Base-by-base conservation (phyloP, 1,284 basidiomycete genomes). In the Cerrena zonata region DNA sequence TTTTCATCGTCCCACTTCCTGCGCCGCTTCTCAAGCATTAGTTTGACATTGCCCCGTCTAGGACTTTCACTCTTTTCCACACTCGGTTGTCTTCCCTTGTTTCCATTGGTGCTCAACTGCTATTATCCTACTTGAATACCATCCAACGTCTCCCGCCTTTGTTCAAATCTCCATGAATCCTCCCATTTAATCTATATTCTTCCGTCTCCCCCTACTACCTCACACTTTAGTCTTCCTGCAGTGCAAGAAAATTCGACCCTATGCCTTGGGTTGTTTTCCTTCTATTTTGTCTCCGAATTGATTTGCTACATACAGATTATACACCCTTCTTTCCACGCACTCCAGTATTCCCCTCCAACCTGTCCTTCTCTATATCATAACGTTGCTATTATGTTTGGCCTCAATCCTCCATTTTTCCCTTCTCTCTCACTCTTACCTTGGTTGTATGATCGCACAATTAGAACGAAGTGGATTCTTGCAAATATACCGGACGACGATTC, bases 231-330 rank as follows among this genome's bases (percentile, higher is more conserved):
- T 56, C 49, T 54, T 57, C 46, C 56, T 62, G 59, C 65, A 55
- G 64, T 50, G 64, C 65, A 65, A 55, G 61, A 52, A 59, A 58
- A 58, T 55, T 54, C 51, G 30, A 23, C 37, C 50, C 45, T 53
- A 53, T 57, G 53, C 56, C 56, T 52, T 55, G 57, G 54, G n/a
- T 34, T 57, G 50, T 25, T 47, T 25, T 26, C 41, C 42, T 25
- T 19, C 19, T 23, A 22, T 49, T 39, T 48, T 52, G 45, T 51
- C 51, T 51, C 27, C 53, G 50, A 48, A 50, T 52, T 36, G 51
- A 45, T 58, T 44, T 53, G 51, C 49, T 55, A 49, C 53, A 25
- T 49, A 45, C 45, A 42, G 23, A 44, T 49, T 53, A 46, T 49
- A 38, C 49, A 43, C n/a, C 48, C 47, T 38, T 27, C 27, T 48